phyloP scores from a whole-genome alignment of 1,284 basidiomycete species.

The Ustilago trichophora region DNA sequence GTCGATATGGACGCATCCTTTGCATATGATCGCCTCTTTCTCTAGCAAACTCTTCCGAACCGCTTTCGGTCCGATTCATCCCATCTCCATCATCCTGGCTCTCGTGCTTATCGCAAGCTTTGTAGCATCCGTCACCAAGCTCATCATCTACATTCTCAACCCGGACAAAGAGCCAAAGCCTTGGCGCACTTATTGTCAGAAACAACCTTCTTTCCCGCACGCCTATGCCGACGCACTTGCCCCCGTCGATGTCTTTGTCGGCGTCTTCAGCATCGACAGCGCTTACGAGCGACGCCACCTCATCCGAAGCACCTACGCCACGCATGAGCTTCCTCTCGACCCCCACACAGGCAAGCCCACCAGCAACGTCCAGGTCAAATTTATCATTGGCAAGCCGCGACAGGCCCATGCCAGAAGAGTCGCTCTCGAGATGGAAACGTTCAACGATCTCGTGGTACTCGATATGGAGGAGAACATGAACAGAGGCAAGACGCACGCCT shows the following conservation, averaged over 20 bases:
- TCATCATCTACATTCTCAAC: constrained; percentile 87
- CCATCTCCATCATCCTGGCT: constrained; percentile 49
- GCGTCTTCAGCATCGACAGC: constrained; percentile 86
- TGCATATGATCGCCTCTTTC: constrained; percentile 32
- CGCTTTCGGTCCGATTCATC: constrained; percentile 51
- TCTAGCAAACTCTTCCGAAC: constrained; percentile 45
- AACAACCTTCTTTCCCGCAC: constrained; percentile 69
- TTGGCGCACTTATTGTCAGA: constrained; percentile 89
- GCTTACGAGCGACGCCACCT: constrained; percentile 83
- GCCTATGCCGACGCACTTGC: constrained; percentile 74
- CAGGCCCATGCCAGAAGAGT: constrained; percentile 81
- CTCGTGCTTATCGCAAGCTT: constrained; percentile 53
- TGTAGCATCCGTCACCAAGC: constrained; percentile 53
- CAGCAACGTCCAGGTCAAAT: constrained; percentile 84
- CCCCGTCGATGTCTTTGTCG: constrained; percentile 87
- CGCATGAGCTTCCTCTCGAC: constrained; percentile 70
- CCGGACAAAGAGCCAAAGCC: constrained; percentile 93
- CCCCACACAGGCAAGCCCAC: constrained; percentile 62
- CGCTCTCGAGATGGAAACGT: constrained; percentile 88
- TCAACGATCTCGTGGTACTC: constrained; percentile 86
- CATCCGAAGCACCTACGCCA: constrained; percentile 88
- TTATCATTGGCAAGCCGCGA: constrained; percentile 86
- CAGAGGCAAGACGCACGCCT: constrained; percentile 81
- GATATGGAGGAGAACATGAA: constrained; percentile 92
- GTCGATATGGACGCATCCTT: constrained; percentile 31